Percentiles rank a stretch among this genome's conserved stretches.
These are phyloP conservation scores for Fomitopsis pinicola DNA, from an alignment of 1,284 basidiomycete genomes.

Conservation along the genomic window DNA sequence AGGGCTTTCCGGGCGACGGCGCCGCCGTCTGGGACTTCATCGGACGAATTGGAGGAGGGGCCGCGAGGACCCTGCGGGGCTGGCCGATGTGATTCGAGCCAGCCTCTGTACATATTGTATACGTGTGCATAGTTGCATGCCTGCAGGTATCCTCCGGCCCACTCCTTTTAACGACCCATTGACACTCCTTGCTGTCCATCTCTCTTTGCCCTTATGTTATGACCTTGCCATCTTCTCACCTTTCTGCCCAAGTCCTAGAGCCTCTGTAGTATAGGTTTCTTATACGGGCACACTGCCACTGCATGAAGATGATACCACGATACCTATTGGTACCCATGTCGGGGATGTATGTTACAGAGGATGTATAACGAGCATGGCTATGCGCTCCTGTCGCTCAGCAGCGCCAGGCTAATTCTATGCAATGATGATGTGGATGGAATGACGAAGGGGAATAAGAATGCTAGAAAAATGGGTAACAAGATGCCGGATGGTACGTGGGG, in stretches of 20 bases:
- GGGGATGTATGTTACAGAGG: slow-evolving; percentile 20
- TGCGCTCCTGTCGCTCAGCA: slow-evolving; percentile 15
- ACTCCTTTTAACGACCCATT: slow-evolving; percentile 1
- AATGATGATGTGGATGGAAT: slow-evolving; percentile 2
- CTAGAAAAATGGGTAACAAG: neutral
- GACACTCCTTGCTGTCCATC: slow-evolving; percentile 4
- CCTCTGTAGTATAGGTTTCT: slow-evolving; percentile 1
- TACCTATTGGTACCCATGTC: slow-evolving; percentile 5
- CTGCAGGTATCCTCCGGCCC: slow-evolving; percentile 1
- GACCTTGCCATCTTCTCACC: neutral
- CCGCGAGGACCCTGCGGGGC: slow-evolving; percentile 65
- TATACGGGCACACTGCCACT: neutral
- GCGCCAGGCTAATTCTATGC: slow-evolving; percentile 20
- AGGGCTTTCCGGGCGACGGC: slow-evolving; percentile 51
- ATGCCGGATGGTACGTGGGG: slow-evolving; percentile 1
- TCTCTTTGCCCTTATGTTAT: slow-evolving; percentile 9
- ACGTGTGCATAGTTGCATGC: slow-evolving; percentile 5
- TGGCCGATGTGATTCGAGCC: slow-evolving; percentile 47
- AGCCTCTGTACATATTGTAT: neutral
- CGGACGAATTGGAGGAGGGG: slow-evolving; percentile 61
- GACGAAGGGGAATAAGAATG: neutral
- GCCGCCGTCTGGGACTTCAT: slow-evolving; percentile 58
- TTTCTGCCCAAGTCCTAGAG: neutral
- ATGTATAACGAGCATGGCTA: slow-evolving; percentile 22
- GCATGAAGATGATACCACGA: slow-evolving; percentile 6